Base-by-base conservation (phyloP, 208 protist species). In the Perkinsela sp. region DNA sequence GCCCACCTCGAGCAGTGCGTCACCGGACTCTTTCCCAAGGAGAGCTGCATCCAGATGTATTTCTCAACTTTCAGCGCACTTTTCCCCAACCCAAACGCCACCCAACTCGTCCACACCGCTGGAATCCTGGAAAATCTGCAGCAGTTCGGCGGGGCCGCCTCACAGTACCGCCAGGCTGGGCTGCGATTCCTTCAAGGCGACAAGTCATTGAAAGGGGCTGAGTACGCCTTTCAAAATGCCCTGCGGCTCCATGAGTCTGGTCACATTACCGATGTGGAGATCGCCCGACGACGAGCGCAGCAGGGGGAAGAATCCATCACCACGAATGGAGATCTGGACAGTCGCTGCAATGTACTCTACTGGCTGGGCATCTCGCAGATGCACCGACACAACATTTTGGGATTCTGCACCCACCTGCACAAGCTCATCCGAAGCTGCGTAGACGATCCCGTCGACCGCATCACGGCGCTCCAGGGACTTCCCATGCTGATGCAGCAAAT, bases 301-400 rank as follows among this genome's bases (percentile, higher is more conserved):
- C 30, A 68, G 65, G 31, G 66, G 16, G 69, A 71, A 67, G n/a
- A 68, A 16, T 28, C 28, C 30, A 28, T 68, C 28, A 2, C 13
- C 66, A 15, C 2, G 66, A 68, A 68, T 28, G 68, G 69, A 15
- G 69, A 71, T 22, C 30, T 71, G 2, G 22, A 71, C 28, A 48
- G 69, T 29, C 69, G 65, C 29, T 71, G 69, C 68, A 71, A 71
- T 29, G 69, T 71, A 2, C 31, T 30, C 29, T 71, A 71, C 30
- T 71, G 69, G 69, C 68, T 71, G 13, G 69, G 28, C 28, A 6
- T 31, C 65, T 15, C 69, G 28, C 22, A 71, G 40, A 57, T 57
- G 40, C 22, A 57, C 40, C 40, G 22, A 22, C 40, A 57, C 13
- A 57, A 57, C 40, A 57, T 57, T 57, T 57, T 57, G 40, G 40